Base-by-base conservation (phyloP, 2,329 filamentous ascomycete species). In the Neonectria ditissima region DNA sequence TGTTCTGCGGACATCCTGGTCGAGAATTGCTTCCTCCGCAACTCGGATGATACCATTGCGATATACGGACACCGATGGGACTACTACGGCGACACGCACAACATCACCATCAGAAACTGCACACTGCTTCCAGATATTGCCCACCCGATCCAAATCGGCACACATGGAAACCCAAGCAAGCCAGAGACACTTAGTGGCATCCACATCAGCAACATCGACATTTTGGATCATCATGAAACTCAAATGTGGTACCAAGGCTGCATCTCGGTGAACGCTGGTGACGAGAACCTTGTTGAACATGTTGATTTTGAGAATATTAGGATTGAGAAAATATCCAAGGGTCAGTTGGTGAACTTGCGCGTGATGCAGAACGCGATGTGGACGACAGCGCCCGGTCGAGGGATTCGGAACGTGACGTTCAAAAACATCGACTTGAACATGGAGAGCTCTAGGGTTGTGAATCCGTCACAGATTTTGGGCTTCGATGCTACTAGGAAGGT, bases 11-110 rank as follows among this genome's bases (percentile, higher is more conserved):
- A 65, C 22, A 59, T 75, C 13, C 54, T 73, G 1, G 67, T 77
- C 6, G 73, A 80, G 30, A 74, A 72, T 14, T 71, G 71, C 47
- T 80, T 80, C 61, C 59, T 80, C 37, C 73, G 78, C 13, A 80
- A 76, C 57, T 78, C 76, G 2, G 78, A 80, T 53, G 78, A 79
- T 55, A 74, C 58, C 14, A 74, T 79, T 32, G 78, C 78, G 11
- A 62, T 79, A 4, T 79, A 79, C 56, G 62, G 69, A 8, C 77
- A 79, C 56, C 75, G 77, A 0, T 73, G 70, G 66, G 58, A 76
- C 28, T 78, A 70, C 39, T 75, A 71, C 43, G 77, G 77, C 20
- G 68, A 79, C 54, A 74, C 77, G 0, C 61, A 34, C 7, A 77
- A 79, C 41, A 76, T 79, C 48, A 76, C 73, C 1, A 62, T 79